Percentiles rank a stretch among this genome's conserved stretches.
Evolutionary conservation across 2,329 filamentous ascomycete species (phyloP).

Genomic region (Xylaria sp.): DNA sequence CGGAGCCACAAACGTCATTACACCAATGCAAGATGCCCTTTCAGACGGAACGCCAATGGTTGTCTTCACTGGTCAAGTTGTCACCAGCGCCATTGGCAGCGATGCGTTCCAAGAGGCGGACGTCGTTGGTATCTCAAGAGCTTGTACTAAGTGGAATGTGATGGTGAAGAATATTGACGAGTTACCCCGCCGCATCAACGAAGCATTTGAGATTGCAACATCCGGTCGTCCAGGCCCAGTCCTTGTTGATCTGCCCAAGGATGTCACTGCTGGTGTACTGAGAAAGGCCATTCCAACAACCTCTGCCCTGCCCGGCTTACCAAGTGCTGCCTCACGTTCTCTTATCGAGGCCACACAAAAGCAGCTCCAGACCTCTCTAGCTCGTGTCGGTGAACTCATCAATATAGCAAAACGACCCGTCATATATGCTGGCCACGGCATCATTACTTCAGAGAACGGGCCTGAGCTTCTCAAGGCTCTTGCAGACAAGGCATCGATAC

Average conservation of each 20-base stretch:
- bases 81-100: slow-evolving; percentile 88
- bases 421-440: slow-evolving; percentile 92
- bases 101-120: slow-evolving; percentile 98
- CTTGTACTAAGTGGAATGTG: slow-evolving; percentile 99
- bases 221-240: slow-evolving; percentile 94
- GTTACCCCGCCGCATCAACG: slow-evolving; percentile 91
- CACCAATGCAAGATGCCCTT: slow-evolving; percentile 94
- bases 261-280: slow-evolving; percentile 88
- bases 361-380: slow-evolving; percentile 78
- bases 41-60: slow-evolving; percentile 96
- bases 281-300: slow-evolving; percentile 82
- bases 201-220: slow-evolving; percentile 97
- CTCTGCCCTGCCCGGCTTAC: slow-evolving; percentile 78
- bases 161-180: slow-evolving; percentile 98
- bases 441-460: slow-evolving; percentile 82
- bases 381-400: slow-evolving; percentile 81
- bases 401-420: slow-evolving; percentile 93
- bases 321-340: slow-evolving; percentile 85
- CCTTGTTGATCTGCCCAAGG: slow-evolving; percentile 94
- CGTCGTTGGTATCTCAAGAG: slow-evolving; percentile 89
- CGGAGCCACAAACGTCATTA: slow-evolving; percentile 95
- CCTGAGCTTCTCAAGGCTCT: slow-evolving; percentile 83
- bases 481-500: slow-evolving; percentile 89
- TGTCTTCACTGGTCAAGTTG: slow-evolving; percentile 94
- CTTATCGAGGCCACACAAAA: slow-evolving; percentile 77